Conservation (phyloP, 257 asterid genomes). For the Ophiorrhiza pumila region DNA sequence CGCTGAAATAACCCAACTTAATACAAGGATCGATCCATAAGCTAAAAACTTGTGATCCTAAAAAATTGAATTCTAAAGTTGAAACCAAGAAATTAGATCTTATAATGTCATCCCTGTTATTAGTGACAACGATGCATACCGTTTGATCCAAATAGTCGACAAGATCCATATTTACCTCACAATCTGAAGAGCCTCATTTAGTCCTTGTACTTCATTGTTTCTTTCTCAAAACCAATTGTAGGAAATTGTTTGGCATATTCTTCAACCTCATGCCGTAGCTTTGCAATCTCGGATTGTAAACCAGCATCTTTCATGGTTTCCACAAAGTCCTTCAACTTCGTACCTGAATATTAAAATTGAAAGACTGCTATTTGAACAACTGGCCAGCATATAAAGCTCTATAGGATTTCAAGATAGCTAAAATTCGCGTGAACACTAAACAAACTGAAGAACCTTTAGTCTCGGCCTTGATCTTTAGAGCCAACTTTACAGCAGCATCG, state of each 20-base stretch:
- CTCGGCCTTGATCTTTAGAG: slow-evolving; percentile 81
- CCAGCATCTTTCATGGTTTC: slow-evolving; percentile 56
- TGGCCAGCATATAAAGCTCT: slow-evolving; percentile 3
- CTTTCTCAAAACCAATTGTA: slow-evolving; percentile 83
- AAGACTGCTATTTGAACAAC: slow-evolving; percentile 21
- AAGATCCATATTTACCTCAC: slow-evolving; percentile 1
- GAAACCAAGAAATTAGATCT: too few species aligned
- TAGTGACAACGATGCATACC: neutral
- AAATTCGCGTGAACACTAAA: neutral
- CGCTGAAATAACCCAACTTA: too few species aligned
- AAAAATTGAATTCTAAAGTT: too few species aligned
- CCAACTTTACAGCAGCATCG: slow-evolving; percentile 80
- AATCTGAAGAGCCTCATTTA: slow-evolving; percentile 24
- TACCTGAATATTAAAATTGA: slow-evolving; percentile 46
- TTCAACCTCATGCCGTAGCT: slow-evolving; percentile 65
- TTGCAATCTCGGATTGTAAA: slow-evolving; percentile 52
- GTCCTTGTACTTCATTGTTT: slow-evolving; percentile 74
- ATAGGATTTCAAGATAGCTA: neutral
- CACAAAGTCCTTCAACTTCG: slow-evolving; percentile 90
- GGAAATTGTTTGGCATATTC: slow-evolving; percentile 89
- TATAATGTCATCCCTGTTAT: neutral
- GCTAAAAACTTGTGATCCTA: too few species aligned
- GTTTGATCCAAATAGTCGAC: neutral
- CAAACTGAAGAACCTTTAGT: slow-evolving; percentile 44
- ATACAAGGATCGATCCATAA: too few species aligned